A percentile compares a stretch with the other conserved stretches of the same genome.
Conservation (phyloP, 306 rosid species). For the Psophocarpus tetragonolobus region DNA sequence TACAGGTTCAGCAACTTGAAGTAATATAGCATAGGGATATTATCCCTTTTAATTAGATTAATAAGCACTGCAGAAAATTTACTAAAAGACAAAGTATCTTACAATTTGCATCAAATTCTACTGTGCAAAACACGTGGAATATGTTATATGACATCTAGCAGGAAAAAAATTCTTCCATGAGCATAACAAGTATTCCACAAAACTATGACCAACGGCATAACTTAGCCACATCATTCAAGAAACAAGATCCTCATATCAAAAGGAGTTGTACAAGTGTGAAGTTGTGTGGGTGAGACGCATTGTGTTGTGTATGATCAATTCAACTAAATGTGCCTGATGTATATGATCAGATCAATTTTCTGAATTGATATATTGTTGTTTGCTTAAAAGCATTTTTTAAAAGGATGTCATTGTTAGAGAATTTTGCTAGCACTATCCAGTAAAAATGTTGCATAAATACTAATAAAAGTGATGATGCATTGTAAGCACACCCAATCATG, state of each 20-base stretch:
- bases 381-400: neutral
- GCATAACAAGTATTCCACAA: neutral
- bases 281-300: neutral
- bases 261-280: neutral
- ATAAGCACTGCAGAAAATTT: neutral
- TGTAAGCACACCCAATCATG: slow-evolving; percentile 80
- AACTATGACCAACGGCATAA: neutral
- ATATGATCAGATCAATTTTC: slow-evolving; percentile 15
- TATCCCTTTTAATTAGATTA: neutral
- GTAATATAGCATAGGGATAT: neutral
- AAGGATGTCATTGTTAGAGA: neutral
- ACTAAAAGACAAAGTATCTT: neutral
- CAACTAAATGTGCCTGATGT: neutral
- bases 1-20: slow-evolving; percentile 18
- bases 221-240: neutral
- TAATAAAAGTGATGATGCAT: slow-evolving; percentile 17
- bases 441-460: neutral
- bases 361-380: neutral
- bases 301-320: neutral
- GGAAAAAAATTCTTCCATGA: neutral
- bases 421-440: neutral
- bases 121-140: neutral
- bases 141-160: neutral
- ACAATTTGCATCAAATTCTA: neutral
- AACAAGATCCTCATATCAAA: neutral